phyloP scores from a whole-genome alignment of 192 early-diverging fungal species.

The Allomyces arbusculus region DNA sequence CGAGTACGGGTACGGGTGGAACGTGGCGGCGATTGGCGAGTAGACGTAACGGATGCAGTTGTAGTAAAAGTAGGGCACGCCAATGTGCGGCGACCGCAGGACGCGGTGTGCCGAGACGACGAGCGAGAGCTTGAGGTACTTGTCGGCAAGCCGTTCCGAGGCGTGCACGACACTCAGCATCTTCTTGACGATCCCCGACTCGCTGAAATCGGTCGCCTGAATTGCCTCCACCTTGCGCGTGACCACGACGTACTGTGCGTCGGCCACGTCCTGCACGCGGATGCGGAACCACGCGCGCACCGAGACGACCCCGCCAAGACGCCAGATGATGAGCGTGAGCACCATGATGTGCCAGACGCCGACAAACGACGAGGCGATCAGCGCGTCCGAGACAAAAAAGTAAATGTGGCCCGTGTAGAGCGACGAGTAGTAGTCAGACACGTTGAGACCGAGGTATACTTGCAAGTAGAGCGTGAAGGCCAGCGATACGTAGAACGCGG shows the following conservation, averaged over 20 bases:
- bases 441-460: slow-evolving; percentile 15
- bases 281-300: slow-evolving; percentile 31
- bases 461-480: slow-evolving; percentile 15
- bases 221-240: slow-evolving; percentile 24
- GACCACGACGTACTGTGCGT: slow-evolving; percentile 33
- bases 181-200: slow-evolving; percentile 16
- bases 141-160: slow-evolving; percentile 13
- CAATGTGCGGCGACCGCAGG: slow-evolving; percentile 19
- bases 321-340: slow-evolving; percentile 18
- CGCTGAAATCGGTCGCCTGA: slow-evolving; percentile 8
- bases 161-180: slow-evolving; percentile 16
- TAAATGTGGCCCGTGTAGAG: slow-evolving; percentile 4
- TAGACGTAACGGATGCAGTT: slow-evolving; percentile 58
- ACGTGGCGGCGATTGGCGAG: slow-evolving; percentile 23
- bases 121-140: slow-evolving; percentile 15
- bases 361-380: slow-evolving; percentile 22
- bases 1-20: slow-evolving; percentile 32
- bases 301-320: slow-evolving; percentile 14
- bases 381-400: slow-evolving; percentile 15
- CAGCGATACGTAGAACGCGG: slow-evolving; percentile 14
- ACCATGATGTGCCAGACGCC: slow-evolving; percentile 26
- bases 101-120: slow-evolving; percentile 20
- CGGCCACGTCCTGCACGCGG: slow-evolving; percentile 14
- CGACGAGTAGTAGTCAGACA: slow-evolving; percentile 22
- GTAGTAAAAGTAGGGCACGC: slow-evolving; percentile 35